Evolutionary conservation across 176 grass and related monocot genomes (phyloP), one percentile per base, ranked within the genome.

Genomic region (Zoysia pacifica): DNA sequence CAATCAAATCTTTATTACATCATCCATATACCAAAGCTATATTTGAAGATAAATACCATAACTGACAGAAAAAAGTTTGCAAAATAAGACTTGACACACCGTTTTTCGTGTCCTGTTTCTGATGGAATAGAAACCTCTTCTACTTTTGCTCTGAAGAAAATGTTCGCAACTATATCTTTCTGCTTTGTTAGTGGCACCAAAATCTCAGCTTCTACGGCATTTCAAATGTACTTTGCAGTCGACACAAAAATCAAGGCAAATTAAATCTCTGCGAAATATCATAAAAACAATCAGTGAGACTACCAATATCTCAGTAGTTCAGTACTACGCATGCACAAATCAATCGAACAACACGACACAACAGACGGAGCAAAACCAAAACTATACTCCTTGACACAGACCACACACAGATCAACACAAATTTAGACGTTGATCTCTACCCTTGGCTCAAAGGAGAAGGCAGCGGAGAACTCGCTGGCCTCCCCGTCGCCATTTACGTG

Each of bases 361-460:
- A 18, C 51, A 10, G 39, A 20, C 51, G 83, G 83, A 88, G 70
- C 67, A 75, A 79, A 79, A 70, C 16, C 19, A 79, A 88, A 80
- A 79, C 53, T 4, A 62, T 13, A 70, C 67, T 73, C 83, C 83
- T 51, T 65, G 53, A 65, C 48, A 9, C n/a, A 51, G 18, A 79
- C 54, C 74, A 4, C 42, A 68, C 18, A 67, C 18, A 48, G 47
- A 76, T 13, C 54, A 37, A 20, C 7, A 69, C 2, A 44, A 1
- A n/a, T 14, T 86, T 71, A 93, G 6, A 91, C 88, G 61, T 67
- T 42, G 67, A 89, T 89, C 77, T 97, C 93, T 7, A 93, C 19
- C 76, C 93, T 97, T 63, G 93, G 93, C 77, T 97, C 93, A 52
- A 93, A 97, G 16, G 88, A 84, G 86, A 97, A 93, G 53, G 90